Base-by-base conservation (phyloP, 176 grass and related monocot genomes). In the Hyparrhenia diplandra region DNA sequence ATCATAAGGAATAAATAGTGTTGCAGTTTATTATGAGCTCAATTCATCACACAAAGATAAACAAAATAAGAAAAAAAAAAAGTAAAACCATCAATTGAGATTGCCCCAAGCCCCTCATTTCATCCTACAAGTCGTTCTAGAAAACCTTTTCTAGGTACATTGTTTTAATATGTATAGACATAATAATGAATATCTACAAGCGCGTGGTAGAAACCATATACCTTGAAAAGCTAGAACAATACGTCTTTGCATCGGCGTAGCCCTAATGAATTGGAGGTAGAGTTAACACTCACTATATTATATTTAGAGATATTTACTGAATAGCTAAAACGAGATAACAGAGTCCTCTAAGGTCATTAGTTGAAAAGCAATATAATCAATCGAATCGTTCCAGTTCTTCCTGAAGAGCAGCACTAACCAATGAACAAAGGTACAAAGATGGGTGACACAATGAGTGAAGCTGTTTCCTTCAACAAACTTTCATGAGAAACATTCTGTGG, bases 401-500 rank as follows among this genome's bases (percentile, higher is more conserved):
- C 54, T 16, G 55, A 39, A 30, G 25, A 30, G 40, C 43, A 69
- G 59, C 11, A 21, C 20, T 6, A 70, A 37, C 71, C 34, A 25
- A 34, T 46, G 11, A 74, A 36, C 27, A 72, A 58, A 59, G 42
- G 66, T 59, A 70, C 21, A 18, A 76, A 35, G 25, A 46, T 8
- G 13, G 4, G 8, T 32, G 14, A 28, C 32, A 41, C 35, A 40
- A 54, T 52, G 64, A 72, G n/a, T 62, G 69, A 76, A 81, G 40
- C 31, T 69, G 13, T 52, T 80, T 39, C 64, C 32, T 80, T 55
- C 21, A 71, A 47, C 17, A 73, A 71, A 66, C 34, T 65, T 45
- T 66, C 82, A 78, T 46, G 14, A 73, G 57, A 73, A 24, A 77
- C 73, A 82, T 76, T 70, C 32, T 64, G 49, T 75, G 54, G 80